Percentiles rank a stretch among this genome's conserved stretches.
phyloP scores from a whole-genome alignment of 2,329 filamentous ascomycete species.

The Monosporascus sp. region DNA sequence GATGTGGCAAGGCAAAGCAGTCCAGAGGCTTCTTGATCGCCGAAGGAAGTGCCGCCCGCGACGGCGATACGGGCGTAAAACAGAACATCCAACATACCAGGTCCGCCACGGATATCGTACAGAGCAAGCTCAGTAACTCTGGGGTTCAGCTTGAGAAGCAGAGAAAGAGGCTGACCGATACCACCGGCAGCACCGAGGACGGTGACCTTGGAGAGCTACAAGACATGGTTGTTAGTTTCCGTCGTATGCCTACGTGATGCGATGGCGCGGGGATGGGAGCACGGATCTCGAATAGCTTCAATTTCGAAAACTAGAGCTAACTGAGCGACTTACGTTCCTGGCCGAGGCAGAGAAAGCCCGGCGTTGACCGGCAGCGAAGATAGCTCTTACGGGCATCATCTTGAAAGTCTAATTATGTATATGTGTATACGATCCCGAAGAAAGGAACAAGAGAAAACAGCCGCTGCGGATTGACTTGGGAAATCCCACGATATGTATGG shows the following conservation, averaged over 20 bases:
- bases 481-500: too few relatives aligned
- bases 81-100: slow-evolving; percentile 56
- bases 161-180: slow-evolving; percentile 96
- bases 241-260: too few relatives aligned
- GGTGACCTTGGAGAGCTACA: slow-evolving; percentile 90
- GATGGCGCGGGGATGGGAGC: slow-evolving; percentile 2
- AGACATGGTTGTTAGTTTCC: slow-evolving; percentile 4
- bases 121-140: slow-evolving; percentile 89
- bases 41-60: not conserved
- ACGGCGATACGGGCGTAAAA: not conserved
- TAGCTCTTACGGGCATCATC: slow-evolving; percentile 26
- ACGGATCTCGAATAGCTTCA: not conserved
- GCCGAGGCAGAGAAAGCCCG: slow-evolving; percentile 78
- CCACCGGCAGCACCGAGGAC: slow-evolving; percentile 95
- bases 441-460: too few relatives aligned
- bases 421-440: too few relatives aligned
- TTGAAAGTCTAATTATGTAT: not conserved
- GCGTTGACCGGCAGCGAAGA: slow-evolving; percentile 52
- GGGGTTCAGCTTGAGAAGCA: slow-evolving; percentile 98
- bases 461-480: too few relatives aligned
- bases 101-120: slow-evolving; percentile 93
- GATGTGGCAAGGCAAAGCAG: slow-evolving; percentile 9
- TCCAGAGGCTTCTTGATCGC: slow-evolving; percentile 14
- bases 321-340: slow-evolving; percentile 56
- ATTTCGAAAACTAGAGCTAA: slow-evolving; percentile 1